These are phyloP conservation scores for Posidonia oceanica DNA, from an alignment of 116 monocot species.

Conservation along the genomic window DNA sequence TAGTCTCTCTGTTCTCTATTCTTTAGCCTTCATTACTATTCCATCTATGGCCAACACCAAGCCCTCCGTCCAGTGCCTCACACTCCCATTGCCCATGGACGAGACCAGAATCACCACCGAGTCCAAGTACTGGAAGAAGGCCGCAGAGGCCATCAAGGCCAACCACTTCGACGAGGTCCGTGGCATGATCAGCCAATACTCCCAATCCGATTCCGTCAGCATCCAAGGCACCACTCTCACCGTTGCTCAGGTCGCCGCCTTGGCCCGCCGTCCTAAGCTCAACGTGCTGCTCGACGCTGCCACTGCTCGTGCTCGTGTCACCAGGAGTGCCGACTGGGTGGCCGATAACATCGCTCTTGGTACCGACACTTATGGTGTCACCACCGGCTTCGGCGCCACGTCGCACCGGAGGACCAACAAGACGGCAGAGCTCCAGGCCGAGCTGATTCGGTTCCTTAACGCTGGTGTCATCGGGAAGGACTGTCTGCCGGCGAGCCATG, in stretches of 20 bases:
- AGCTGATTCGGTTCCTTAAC: constrained; percentile 31
- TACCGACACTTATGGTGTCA: constrained; percentile 46
- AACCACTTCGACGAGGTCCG: constrained; percentile 25
- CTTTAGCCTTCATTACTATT: background rate
- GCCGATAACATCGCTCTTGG: constrained; percentile 21
- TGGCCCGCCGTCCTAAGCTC: background rate
- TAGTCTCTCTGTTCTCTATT: no score
- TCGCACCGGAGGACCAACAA: constrained; percentile 39
- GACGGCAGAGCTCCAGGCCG: constrained; percentile 19
- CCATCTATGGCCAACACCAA: background rate
- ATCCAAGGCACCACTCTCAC: constrained; percentile 22
- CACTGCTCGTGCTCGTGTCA: constrained; percentile 8
- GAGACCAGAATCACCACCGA: background rate
- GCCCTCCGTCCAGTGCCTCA: constrained; percentile 3
- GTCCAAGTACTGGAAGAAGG: constrained; percentile 14
- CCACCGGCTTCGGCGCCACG: constrained; percentile 58
- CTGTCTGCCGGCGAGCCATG: constrained; percentile 5
- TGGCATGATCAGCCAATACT: constrained; percentile 15
- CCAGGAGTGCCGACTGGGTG: constrained; percentile 31
- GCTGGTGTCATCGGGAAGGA: constrained; percentile 21
- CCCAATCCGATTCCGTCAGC: constrained; percentile 3
- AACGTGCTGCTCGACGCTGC: background rate
- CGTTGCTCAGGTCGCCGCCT: constrained; percentile 25
- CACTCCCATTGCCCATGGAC: background rate
- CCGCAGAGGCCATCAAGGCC: constrained; percentile 13